Conservation (phyloP, 1,284 basidiomycete species). For the Fomitiporia mediterranea region DNA sequence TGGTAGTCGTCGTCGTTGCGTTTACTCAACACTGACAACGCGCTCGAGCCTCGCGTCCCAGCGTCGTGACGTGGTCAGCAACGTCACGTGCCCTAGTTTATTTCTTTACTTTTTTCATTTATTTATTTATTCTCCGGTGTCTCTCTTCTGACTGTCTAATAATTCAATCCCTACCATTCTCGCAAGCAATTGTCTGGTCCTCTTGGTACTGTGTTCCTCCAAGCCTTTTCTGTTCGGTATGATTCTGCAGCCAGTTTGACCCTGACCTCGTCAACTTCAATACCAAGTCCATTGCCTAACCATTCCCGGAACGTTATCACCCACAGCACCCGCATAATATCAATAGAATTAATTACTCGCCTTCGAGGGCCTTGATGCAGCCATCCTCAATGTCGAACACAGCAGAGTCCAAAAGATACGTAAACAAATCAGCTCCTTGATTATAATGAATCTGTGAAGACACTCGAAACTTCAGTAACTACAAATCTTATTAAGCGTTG, state of each 20-base stretch:
- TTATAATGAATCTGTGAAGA: conserved; percentile 66
- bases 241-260: conserved; percentile 47
- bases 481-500: neutral
- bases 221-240: conserved; percentile 36
- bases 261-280: conserved; percentile 62
- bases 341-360: conserved; percentile 28
- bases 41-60: too few species aligned
- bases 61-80: too few species aligned
- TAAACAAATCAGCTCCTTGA: conserved; percentile 64
- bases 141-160: too few species aligned
- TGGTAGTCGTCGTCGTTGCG: neutral
- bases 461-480: neutral
- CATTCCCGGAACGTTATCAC: neutral
- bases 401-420: conserved; percentile 51
- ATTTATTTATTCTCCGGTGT: too few species aligned
- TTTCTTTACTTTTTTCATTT: too few species aligned
- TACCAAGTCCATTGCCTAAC: conserved; percentile 61
- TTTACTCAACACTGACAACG: neutral
- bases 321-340: neutral
- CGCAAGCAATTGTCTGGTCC: conserved; percentile 48
- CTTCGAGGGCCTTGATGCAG: conserved; percentile 49
- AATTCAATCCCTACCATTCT: too few species aligned
- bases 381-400: conserved; percentile 63
- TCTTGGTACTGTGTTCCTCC: conserved; percentile 63
- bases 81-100: neutral